These are phyloP conservation scores for Oemleria cerasiformis DNA, from an alignment of 306 rosid genomes.

Conservation along the genomic window DNA sequence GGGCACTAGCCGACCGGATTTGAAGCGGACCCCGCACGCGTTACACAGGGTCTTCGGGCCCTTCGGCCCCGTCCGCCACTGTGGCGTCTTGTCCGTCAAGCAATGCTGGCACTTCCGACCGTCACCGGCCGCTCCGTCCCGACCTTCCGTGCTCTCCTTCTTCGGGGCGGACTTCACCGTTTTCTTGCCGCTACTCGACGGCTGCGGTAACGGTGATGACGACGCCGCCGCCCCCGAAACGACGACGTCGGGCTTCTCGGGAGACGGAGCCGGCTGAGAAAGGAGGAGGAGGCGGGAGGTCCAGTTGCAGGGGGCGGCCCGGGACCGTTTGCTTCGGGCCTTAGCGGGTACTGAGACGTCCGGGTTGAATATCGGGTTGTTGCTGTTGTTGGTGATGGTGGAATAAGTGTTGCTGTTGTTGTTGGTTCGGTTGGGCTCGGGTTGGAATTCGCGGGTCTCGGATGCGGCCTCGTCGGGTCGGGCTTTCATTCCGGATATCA, in stretches of 20 bases:
- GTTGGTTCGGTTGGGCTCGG: conserved; percentile 24
- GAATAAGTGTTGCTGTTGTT: not conserved
- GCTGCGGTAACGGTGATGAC: not conserved
- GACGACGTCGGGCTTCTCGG: conserved; percentile 29
- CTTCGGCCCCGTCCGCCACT: conserved; percentile 88
- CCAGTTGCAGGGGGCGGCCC: conserved; percentile 84
- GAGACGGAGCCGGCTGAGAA: conserved; percentile 37
- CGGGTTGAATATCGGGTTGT: conserved; percentile 34
- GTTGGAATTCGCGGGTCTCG: conserved; percentile 30
- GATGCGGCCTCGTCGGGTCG: conserved; percentile 35
- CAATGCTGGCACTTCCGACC: conserved; percentile 84
- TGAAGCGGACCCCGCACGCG: conserved; percentile 84
- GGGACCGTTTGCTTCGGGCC: conserved; percentile 86
- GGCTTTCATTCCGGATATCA: conserved; percentile 64
- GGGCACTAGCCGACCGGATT: conserved; percentile 80
- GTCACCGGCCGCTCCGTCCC: conserved; percentile 25
- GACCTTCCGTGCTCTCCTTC: conserved; percentile 45
- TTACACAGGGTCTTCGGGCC: conserved; percentile 86
- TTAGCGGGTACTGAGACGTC: conserved; percentile 68
- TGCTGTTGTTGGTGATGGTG: not conserved
- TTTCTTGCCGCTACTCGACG: conserved; percentile 27
- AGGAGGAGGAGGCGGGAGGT: conserved; percentile 61
- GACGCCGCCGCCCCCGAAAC: conserved; percentile 5
- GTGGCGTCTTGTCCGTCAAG: conserved; percentile 87
- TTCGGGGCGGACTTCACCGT: conserved; percentile 21